Conservation (phyloP, 2,329 filamentous ascomycete genomes). For the Teratosphaeria destructans region DNA sequence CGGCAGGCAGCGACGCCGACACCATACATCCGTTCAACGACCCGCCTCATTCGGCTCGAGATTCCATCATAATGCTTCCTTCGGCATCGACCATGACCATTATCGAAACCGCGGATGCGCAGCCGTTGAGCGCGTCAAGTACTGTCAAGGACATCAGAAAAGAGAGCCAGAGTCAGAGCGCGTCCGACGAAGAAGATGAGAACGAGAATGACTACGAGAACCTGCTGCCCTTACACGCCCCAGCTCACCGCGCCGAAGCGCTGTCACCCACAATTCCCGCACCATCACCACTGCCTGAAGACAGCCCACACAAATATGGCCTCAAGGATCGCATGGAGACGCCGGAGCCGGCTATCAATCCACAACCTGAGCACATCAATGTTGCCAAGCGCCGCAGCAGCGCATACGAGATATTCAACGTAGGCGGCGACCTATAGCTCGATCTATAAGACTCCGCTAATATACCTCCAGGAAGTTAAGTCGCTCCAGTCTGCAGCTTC, state of each 20-base stretch:
- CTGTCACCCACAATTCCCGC: slow-evolving; percentile 22
- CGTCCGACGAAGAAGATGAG: slow-evolving; percentile 1
- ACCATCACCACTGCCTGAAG: slow-evolving; percentile 23
- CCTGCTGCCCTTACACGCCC: slow-evolving; percentile 3
- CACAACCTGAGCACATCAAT: slow-evolving; percentile 13
- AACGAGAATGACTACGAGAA: slow-evolving; percentile 7
- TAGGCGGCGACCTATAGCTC: slow-evolving; percentile 4
- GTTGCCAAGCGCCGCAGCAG: slow-evolving; percentile 21
- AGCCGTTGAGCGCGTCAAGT: slow-evolving; percentile 17
- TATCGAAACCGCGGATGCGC: slow-evolving; percentile 12
- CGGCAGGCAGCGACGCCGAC: slow-evolving; percentile 6
- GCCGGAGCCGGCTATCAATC: slow-evolving; percentile 11
- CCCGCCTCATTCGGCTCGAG: slow-evolving; percentile 9
- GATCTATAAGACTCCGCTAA: neutral
- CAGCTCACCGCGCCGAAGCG: slow-evolving; percentile 7
- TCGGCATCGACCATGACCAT: slow-evolving; percentile 15
- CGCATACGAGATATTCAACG: slow-evolving; percentile 25
- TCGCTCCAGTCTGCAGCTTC: slow-evolving; percentile 23
- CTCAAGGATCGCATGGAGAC: slow-evolving; percentile 23
- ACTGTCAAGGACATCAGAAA: slow-evolving; percentile 13
- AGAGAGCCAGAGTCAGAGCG: slow-evolving; percentile 1
- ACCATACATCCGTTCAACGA: slow-evolving; percentile 12
- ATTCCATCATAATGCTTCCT: slow-evolving; percentile 8
- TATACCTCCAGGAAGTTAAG: slow-evolving; percentile 19
- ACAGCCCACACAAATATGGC: slow-evolving; percentile 27